A percentile compares a stretch with the other conserved stretches of the same genome.
phyloP scores from a whole-genome alignment of 2,329 filamentous ascomycete genomes.

The Xylariaceae sp. region DNA sequence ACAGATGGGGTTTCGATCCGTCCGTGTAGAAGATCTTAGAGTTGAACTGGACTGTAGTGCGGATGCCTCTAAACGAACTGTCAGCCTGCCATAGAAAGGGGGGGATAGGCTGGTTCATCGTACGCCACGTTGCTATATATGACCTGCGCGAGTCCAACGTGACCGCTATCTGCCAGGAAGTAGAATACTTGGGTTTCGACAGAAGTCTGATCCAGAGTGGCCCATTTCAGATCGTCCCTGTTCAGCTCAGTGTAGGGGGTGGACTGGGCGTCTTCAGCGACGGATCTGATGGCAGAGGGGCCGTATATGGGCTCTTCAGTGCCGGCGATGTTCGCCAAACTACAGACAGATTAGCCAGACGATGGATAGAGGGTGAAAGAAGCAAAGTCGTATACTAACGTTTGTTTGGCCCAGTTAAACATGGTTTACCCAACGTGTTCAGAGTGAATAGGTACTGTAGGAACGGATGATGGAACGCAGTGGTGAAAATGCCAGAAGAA shows the following conservation, averaged over 20 bases:
- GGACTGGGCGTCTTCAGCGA: slow-evolving; percentile 72
- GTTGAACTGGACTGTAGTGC: slow-evolving; percentile 90
- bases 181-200: slow-evolving; percentile 98
- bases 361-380: slow-evolving; percentile 17
- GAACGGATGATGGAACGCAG: background rate
- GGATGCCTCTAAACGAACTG: slow-evolving; percentile 62
- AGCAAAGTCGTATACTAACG: slow-evolving; percentile 49
- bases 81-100: slow-evolving; percentile 17
- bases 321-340: slow-evolving; percentile 76
- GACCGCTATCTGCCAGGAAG: slow-evolving; percentile 71
- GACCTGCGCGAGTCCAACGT: slow-evolving; percentile 75
- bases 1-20: slow-evolving; percentile 67
- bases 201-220: slow-evolving; percentile 71
- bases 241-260: slow-evolving; percentile 75
- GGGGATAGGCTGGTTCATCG: slow-evolving; percentile 29
- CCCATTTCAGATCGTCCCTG: slow-evolving; percentile 78
- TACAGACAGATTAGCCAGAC: slow-evolving; percentile 31
- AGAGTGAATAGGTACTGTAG: background rate
- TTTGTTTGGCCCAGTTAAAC: slow-evolving; percentile 94
- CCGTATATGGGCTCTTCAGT: slow-evolving; percentile 97
- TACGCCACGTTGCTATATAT: slow-evolving; percentile 98
- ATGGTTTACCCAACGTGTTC: slow-evolving; percentile 42
- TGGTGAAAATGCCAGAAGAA: background rate
- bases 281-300: slow-evolving; percentile 76
- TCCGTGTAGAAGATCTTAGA: slow-evolving; percentile 82